Base-by-base conservation (phyloP, 495 filamentous ascomycete species). In the Penicillium daleae region DNA sequence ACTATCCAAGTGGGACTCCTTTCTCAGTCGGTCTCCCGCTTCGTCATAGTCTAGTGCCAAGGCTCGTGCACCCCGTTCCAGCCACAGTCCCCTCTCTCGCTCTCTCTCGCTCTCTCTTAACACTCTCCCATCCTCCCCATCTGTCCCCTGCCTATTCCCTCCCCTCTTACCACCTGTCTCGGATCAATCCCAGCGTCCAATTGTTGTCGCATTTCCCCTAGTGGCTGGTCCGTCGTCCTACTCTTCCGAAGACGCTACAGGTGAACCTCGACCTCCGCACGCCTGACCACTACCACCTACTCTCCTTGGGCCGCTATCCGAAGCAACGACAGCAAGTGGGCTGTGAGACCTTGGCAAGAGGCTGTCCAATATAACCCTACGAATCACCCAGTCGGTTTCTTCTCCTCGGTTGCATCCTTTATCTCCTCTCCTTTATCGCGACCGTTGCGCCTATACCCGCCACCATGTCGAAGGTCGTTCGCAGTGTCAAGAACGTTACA, bases 401-500 rank as follows among this genome's bases (percentile, higher is more conserved):
- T 48, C 39, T 46, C 57, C 48, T 52, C 63, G 53, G 62, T 42
- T 51, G 19, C 59, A 27, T 54, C 24, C 39, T 37, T 55, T 13
- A 29, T 51, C 24, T 13, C 31, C 32, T 60, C 35, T 39, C 29
- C 55, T 33, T 12, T 56, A 29, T 42, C 53, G 59, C 63, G 55
- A 62, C 58, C 27, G 54, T 67, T 56, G 60, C 66, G 44, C 52
- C 49, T 52, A 57, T 57, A 68, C 66, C 32, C 66, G 65, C 54
- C 80, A 80, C 59, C 68, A 99, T 98, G 95, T 97, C 95, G 55
- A 95, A 95, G 76, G 94, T 98, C 70, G 91, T 99, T 67, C 88
- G 95, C 75, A 96, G 93, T 73, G 95, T 99, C 66, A 98, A 97
- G 84, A 99, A 99, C 83, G 95, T 99, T 78, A 98, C 96, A 70